Base-by-base conservation (phyloP, 331 rosid genomes). In the Phaseolus coccineus region DNA sequence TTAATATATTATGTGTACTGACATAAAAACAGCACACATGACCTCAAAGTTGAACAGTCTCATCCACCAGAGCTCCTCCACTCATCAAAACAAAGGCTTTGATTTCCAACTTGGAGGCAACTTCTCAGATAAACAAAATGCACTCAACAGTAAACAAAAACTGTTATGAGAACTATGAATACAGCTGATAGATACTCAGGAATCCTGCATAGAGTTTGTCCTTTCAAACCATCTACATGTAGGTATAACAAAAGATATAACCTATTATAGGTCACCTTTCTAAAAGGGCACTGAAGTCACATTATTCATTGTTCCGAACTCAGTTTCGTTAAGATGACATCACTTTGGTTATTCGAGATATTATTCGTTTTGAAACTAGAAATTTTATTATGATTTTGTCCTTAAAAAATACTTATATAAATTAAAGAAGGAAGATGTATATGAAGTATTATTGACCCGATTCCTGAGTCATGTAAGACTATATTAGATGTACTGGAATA, bases 1-100 rank as follows among this genome's bases (percentile, higher is more conserved):
- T 39, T 61, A 76, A 27, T 51, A 30, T 16, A 46, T 11, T 77
- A 16, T 25, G 19, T 11, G 5, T 7, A 48, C 24, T 51, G 68
- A 75, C 56, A 59, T 56, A 15, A 56, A 81, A 67, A 55, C 70
- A 56, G 40, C 9, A 71, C 31, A 46, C 73, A 55, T 71, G 57
- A 79, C 66, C 68, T 69, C 73, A 76, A 50, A 66, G 77, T 39
- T 66, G 19, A 74, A 81, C 44, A 65, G 67, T 53, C 47, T 53
- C 55, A 77, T 76, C 64, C 80, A 61, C 70, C 11, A 0, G 27
- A 57, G 22, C 31, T 74, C 24, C 22, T 35, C 69, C 70, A 47
- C 63, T 47, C 24, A 50, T 50, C 14, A 62, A 62, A 39, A 50
- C 44, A 33, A 63, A 35, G 78, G 78, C 55, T 59, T 61, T 57